Percentiles rank a stretch among this genome's conserved stretches.
phyloP scores from a whole-genome alignment of 2,329 filamentous ascomycete genomes.

The Didymella exigua region DNA sequence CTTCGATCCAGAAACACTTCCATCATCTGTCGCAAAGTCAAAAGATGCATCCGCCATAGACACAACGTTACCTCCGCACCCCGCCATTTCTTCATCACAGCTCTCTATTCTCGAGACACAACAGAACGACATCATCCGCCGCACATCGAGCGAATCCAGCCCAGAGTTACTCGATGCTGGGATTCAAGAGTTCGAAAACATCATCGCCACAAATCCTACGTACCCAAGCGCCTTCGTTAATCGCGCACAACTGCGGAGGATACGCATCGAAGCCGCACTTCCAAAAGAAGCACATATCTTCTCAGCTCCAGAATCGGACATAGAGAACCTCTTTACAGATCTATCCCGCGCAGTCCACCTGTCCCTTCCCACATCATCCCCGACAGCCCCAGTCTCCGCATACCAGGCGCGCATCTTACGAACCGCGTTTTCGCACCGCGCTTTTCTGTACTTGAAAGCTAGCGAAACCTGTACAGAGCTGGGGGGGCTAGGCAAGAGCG shows the following conservation, averaged over 20 bases:
- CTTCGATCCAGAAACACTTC: conserved; percentile 50
- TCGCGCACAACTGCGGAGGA: conserved; percentile 69
- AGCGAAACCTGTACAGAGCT: conserved; percentile 46
- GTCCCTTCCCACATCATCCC: conserved; percentile 50
- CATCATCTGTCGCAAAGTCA: conserved; percentile 58
- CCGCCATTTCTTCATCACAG: conserved; percentile 45
- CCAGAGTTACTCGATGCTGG: conserved; percentile 22
- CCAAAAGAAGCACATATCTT: conserved; percentile 19
- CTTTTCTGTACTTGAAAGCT: conserved; percentile 49
- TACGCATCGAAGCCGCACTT: conserved; percentile 47
- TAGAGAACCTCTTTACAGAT: conserved; percentile 41
- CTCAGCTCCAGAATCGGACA: conserved; percentile 13
- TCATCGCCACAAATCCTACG: conserved; percentile 64
- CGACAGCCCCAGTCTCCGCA: conserved; percentile 48
- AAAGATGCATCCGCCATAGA: conserved; percentile 52
- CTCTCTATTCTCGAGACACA: conserved; percentile 50
- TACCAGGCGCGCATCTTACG: conserved; percentile 70
- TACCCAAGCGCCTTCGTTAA: conserved; percentile 80
- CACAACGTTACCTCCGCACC: conserved; percentile 48
- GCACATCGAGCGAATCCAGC: conserved; percentile 24
- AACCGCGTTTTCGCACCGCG: conserved; percentile 74
- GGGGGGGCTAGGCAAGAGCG: conserved; percentile 42
- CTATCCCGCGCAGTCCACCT: conserved; percentile 60
- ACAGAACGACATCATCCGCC: conserved; percentile 53
- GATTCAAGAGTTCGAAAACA: conserved; percentile 54